Evolutionary conservation across 2,329 filamentous ascomycete species (phyloP), one percentile per base, ranked within the genome.

Genomic region (Aureobasidium sp.): DNA sequence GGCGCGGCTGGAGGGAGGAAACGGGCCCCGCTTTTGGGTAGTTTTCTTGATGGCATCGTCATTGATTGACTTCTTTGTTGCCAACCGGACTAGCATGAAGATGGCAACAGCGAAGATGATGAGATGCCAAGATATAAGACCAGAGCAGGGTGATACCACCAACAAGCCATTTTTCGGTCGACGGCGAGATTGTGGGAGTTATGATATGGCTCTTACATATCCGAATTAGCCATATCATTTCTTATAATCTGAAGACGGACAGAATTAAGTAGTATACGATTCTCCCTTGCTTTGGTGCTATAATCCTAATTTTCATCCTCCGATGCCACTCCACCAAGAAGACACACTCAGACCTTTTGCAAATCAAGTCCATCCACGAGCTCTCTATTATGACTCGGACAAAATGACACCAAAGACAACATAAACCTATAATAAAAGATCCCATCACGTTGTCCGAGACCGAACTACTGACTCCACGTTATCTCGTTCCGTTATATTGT

Each of bases 191-290:
- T 31, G 18, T 16, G 25, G 20, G 0, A 2, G 54, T 20, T 40
- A 45, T 4, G 27, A 7, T 16, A 5, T 9, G 1, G 4, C 13
- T 31, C 31, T 1, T 2, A 23, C 10, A 33, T 8, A 16, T 58
- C 20, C 16, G 25, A 45, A 10, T 0, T 23, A 5, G 8, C 3
- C 4, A 15, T 3, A 13, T 20, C 9, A 8, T 2, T 31, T 2
- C 1, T 0, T 7, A n/a, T 5, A 8, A 23, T 10, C 1, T 5
- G 5, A 16, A 43, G 18, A 42, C 2, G 6, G 1, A 45, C 15
- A 36, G 33, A 36, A 13, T 7, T 13, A 8, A 36, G 13, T 7
- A 13, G 13, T 36, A 13, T 36, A 7, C 13, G 13, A 36, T 36
- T 13, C 7, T 7, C 33, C 13, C 33, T 8, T 8, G 33, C 7